Evolutionary conservation across 306 rosid species (phyloP), one percentile per base, ranked within the genome.

Genomic region (Lathyrus tuberosus): DNA sequence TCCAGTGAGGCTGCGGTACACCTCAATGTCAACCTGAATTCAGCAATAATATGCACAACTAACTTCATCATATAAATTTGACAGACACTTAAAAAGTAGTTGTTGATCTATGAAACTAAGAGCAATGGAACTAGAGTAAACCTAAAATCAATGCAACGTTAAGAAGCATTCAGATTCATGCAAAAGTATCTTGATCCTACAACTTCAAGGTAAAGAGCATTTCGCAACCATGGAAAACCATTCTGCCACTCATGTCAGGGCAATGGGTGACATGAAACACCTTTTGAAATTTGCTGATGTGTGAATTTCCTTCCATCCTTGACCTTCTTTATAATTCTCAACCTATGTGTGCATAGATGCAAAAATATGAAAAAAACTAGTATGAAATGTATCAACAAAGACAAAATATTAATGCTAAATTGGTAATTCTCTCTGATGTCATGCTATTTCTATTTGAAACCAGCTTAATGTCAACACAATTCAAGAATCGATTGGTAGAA

Each of bases 301-400:
- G 31, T n/a, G 33, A n/a, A 43, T 72, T 72, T 85, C 87, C 33
- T 70, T 68, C 96, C 96, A 92, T 16, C 87, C 93, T 43, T 28
- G 63, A 6, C 90, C 93, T 63, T 80, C 96, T 63, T 82, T 86
- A 72, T 82, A 93, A 71, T 5, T 73, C 77, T 90, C 98, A 77
- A 90, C 88, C 98, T 90, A 81, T 10, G 8, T 35, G 71, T 18
- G 65, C 40, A 37, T 67, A 38, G 14, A 57, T 6, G n/a, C 24
- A 28, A 62, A 10, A 9, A 22, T 20, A 35, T 68, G 62, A 65
- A 22, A 64, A n/a, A n/a, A n/a, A n/a, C 38, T 31, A 48, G 43
- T 64, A 38, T 47, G 7, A 56, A 51, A 26, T 56, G 60, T 18
- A 49, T 63, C 61, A 30, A 28, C n/a, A 14, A 37, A 51, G 33